phyloP scores from a whole-genome alignment of 2,329 filamentous ascomycete species.

The Paraphaeosphaeria minitans region DNA sequence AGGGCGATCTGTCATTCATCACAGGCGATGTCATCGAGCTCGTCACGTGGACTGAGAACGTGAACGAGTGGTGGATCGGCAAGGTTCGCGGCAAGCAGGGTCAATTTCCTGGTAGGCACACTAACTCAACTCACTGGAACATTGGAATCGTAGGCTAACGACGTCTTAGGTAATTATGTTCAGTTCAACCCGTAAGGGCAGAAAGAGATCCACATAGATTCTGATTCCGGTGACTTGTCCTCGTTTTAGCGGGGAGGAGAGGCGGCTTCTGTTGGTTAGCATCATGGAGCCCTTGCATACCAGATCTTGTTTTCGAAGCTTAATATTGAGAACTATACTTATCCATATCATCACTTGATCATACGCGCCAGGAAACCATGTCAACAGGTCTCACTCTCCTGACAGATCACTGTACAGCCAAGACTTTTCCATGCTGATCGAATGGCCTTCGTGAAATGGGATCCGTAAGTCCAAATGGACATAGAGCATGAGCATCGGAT shows the following conservation, averaged over 20 bases:
- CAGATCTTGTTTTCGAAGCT: background rate
- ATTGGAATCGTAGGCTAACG: background rate
- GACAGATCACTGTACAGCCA: no score
- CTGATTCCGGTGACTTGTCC: background rate
- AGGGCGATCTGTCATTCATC: slow-evolving; percentile 89
- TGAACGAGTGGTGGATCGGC: slow-evolving; percentile 97
- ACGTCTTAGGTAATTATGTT: background rate
- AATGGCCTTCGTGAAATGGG: no score
- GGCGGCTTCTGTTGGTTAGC: background rate
- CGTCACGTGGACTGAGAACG: slow-evolving; percentile 77
- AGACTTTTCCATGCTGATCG: no score
- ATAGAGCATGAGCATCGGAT: no score
- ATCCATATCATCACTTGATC: background rate
- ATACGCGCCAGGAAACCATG: no score
- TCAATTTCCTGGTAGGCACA: slow-evolving; percentile 85
- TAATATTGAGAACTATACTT: background rate
- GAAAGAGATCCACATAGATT: background rate
- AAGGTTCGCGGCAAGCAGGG: slow-evolving; percentile 79
- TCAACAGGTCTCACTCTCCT: no score
- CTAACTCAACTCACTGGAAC: background rate
- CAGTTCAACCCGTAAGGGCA: background rate
- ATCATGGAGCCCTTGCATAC: background rate
- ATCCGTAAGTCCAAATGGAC: no score
- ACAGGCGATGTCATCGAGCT: slow-evolving; percentile 92
- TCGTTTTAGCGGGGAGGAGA: background rate